These are phyloP conservation scores for Colletotrichum simmondsii DNA, from an alignment of 2,329 filamentous ascomycete species.

Conservation along the genomic window DNA sequence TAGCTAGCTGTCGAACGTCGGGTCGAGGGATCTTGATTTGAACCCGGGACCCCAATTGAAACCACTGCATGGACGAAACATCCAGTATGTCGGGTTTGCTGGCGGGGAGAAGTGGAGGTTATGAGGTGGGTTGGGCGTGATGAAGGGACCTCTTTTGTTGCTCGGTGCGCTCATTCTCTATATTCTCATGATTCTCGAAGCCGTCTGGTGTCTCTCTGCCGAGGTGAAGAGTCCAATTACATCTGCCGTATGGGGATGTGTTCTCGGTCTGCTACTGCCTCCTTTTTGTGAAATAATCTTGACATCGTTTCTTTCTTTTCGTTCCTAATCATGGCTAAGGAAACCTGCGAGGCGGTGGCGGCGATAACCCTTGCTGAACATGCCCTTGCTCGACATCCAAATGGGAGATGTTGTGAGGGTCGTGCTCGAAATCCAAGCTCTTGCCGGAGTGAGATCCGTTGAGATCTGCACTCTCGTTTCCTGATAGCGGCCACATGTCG, in stretches of 20 bases:
- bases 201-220: background rate
- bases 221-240: background rate
- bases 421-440: conserved; percentile 22
- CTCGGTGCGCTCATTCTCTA: background rate
- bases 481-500: conserved; percentile 29
- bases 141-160: background rate
- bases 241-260: background rate
- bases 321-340: conserved; percentile 6
- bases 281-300: background rate
- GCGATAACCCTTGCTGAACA: conserved; percentile 17
- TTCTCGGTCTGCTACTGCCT: background rate
- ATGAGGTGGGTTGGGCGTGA: background rate
- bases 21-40: background rate
- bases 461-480: conserved; percentile 12
- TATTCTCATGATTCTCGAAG: conserved; percentile 12
- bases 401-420: background rate
- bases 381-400: conserved; percentile 13
- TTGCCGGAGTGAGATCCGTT: conserved; percentile 5
- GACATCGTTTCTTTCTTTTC: background rate
- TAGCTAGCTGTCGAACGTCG: background rate
- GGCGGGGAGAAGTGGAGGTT: background rate
- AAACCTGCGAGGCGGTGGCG: conserved; percentile 29
- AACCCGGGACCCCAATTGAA: background rate
- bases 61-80: background rate
- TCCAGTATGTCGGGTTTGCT: background rate